Percentiles rank a stretch among this genome's conserved stretches.
phyloP scores from a whole-genome alignment of 1,139 yeast genomes.

The Pichia sorboxylosa region DNA sequence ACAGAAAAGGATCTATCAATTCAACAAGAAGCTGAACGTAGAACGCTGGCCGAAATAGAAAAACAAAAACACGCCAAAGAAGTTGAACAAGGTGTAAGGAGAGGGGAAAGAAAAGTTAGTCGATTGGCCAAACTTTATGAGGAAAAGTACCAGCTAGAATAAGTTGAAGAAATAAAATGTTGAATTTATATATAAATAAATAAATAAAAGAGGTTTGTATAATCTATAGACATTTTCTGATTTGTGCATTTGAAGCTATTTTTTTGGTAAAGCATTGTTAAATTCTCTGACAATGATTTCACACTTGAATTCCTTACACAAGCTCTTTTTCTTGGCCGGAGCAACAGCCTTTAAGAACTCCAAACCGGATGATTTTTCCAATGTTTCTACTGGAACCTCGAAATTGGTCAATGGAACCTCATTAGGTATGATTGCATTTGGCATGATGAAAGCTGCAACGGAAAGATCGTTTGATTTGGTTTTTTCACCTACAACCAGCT shows the following conservation, averaged over 20 bases:
- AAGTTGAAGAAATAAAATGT: slow-evolving; percentile 10
- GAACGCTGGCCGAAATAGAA: slow-evolving; percentile 3
- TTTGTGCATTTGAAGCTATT: slow-evolving; percentile 1
- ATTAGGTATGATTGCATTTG: slow-evolving; percentile 69
- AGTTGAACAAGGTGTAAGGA: slow-evolving; percentile 10
- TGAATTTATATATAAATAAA: slow-evolving; percentile 1
- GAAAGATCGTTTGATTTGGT: slow-evolving; percentile 42
- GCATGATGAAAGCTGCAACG: slow-evolving; percentile 87
- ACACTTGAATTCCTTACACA: slow-evolving; percentile 75
- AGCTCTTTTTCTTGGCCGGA: slow-evolving; percentile 42
- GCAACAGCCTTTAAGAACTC: slow-evolving; percentile 68
- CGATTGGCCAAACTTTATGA: slow-evolving; percentile 41
- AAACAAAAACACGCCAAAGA: slow-evolving; percentile 10
- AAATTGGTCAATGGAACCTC: slow-evolving; percentile 58
- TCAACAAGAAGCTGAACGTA: slow-evolving; percentile 15
- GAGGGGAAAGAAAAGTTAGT: slow-evolving; percentile 36
- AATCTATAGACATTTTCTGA: background rate
- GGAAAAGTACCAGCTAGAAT: slow-evolving; percentile 26
- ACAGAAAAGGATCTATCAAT: slow-evolving; percentile 21
- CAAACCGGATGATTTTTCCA: slow-evolving; percentile 79
- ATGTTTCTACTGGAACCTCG: slow-evolving; percentile 81
- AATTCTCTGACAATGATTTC: slow-evolving; percentile 77
- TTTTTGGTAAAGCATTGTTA: slow-evolving; percentile 23
- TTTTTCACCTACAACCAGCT: slow-evolving; percentile 74
- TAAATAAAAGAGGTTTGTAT: background rate